A percentile compares a stretch with the other conserved stretches of the same genome.
These are phyloP conservation scores for Trypanosoma scelopori DNA, from an alignment of 208 protist species.

Conservation along the genomic window DNA sequence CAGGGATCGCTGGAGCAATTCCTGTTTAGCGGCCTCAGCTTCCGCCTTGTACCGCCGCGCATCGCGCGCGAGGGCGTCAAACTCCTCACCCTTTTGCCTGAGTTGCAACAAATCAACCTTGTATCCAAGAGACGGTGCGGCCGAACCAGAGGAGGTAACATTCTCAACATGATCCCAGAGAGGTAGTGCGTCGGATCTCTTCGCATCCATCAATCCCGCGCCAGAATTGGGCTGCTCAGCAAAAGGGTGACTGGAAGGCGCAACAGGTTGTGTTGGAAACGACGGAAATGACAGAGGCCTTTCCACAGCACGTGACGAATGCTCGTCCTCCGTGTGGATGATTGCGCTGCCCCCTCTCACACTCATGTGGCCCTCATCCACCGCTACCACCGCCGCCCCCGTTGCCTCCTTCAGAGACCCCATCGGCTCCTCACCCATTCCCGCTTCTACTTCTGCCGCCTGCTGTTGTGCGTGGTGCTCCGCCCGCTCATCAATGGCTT, in stretches of 20 bases:
- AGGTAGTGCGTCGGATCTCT: too few relatives aligned
- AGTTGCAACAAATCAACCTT: constrained; percentile 5
- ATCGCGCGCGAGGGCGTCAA: constrained; percentile 24
- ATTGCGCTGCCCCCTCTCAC: neutral
- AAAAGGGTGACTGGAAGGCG: too few relatives aligned
- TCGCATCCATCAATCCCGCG: too few relatives aligned
- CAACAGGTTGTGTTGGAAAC: constrained; percentile 9
- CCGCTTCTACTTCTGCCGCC: constrained; percentile 16
- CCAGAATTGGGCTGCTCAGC: too few relatives aligned
- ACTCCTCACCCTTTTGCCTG: constrained; percentile 23
- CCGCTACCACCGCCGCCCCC: neutral
- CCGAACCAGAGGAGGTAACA: neutral
- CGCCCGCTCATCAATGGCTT: constrained; percentile 40
- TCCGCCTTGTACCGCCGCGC: constrained; percentile 30
- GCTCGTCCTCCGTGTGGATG: neutral
- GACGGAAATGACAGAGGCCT: neutral
- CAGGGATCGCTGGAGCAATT: constrained; percentile 28
- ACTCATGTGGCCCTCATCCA: too few relatives aligned
- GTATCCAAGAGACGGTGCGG: constrained; percentile 1
- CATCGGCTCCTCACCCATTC: constrained; percentile 20
- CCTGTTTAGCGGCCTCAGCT: constrained; percentile 27
- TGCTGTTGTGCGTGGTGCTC: constrained; percentile 51
- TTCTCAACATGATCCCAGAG: constrained; percentile 12
- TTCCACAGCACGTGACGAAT: neutral
- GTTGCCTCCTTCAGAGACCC: neutral